A percentile compares a stretch with the other conserved stretches of the same genome.
Conservation (phyloP, 352 stramenopile genomes). For the Heterotrichella gracilis region DNA sequence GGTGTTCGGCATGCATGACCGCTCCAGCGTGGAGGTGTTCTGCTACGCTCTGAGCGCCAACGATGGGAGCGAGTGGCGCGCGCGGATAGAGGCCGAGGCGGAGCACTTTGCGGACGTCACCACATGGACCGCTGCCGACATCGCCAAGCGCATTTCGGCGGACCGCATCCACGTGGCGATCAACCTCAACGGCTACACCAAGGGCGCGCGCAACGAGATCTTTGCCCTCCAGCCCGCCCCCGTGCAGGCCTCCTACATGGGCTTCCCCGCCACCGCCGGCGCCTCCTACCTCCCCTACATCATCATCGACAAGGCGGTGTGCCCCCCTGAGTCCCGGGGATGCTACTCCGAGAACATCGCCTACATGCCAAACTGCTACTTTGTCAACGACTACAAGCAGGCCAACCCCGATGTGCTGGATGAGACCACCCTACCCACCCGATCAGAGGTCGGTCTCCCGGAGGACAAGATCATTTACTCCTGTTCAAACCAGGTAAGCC, state of each 20-base stretch:
- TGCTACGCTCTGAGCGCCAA: constrained; percentile 43
- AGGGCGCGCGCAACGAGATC: constrained; percentile 52
- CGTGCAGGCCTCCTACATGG: constrained; percentile 50
- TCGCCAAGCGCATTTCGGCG: constrained; percentile 33
- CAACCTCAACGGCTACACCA: constrained; percentile 64
- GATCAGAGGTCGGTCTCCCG: constrained; percentile 41
- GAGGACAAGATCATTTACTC: constrained; percentile 65
- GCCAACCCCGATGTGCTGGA: constrained; percentile 39
- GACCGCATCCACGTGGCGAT: constrained; percentile 53
- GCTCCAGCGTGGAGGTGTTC: constrained; percentile 43
- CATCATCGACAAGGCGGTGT: constrained; percentile 38
- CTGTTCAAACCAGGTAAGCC: constrained; percentile 68
- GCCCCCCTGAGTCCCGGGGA: constrained; percentile 26
- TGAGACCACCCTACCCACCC: constrained; percentile 32
- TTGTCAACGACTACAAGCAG: constrained; percentile 59
- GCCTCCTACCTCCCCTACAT: constrained; percentile 62
- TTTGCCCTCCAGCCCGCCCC: constrained; percentile 49
- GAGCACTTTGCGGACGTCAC: constrained; percentile 54
- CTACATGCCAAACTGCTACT: constrained; percentile 55
- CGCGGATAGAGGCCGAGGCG: constrained; percentile 37
- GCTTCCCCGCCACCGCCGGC: constrained; percentile 48
- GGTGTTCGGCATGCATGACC: constrained; percentile 51
- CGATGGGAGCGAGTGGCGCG: constrained; percentile 40
- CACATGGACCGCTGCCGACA: constrained; percentile 28
- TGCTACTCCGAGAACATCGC: constrained; percentile 53